These are phyloP conservation scores for Chalciporus sphaerocephalus DNA, from an alignment of 768 basidiomycete genomes.

Conservation along the genomic window DNA sequence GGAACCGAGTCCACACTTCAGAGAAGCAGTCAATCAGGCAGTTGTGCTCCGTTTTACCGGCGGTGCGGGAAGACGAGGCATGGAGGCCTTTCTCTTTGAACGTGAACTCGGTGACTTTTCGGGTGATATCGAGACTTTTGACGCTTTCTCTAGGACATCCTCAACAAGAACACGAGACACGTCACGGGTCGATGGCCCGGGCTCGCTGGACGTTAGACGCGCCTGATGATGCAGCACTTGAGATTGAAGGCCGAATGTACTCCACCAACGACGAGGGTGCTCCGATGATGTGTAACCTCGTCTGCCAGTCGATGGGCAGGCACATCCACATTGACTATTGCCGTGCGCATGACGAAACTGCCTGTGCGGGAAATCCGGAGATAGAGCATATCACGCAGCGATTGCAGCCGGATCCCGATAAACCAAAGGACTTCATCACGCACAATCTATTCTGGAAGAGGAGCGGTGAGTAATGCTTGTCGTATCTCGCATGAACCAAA, in stretches of 20 bases:
- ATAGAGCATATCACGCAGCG: constrained; percentile 42
- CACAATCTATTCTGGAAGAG: constrained; percentile 56
- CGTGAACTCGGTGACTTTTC: constrained; percentile 48
- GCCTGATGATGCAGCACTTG: constrained; percentile 44
- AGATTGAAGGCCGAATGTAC: constrained; percentile 54
- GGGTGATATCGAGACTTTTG: constrained; percentile 41
- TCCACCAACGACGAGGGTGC: constrained; percentile 52
- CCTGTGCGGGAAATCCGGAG: constrained; percentile 40
- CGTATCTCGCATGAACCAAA: not conserved
- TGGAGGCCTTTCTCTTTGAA: constrained; percentile 41
- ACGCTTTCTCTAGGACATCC: constrained; percentile 41
- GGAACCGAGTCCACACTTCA: constrained; percentile 54
- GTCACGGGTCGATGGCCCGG: constrained; percentile 59
- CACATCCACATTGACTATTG: constrained; percentile 58
- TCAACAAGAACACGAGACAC: constrained; percentile 58
- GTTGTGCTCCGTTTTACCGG: constrained; percentile 34
- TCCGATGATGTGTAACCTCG: constrained; percentile 59
- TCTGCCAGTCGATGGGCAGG: constrained; percentile 52
- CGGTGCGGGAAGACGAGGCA: not conserved
- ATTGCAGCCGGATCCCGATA: constrained; percentile 44
- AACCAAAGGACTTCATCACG: constrained; percentile 50
- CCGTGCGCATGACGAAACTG: constrained; percentile 33
- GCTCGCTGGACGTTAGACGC: constrained; percentile 56
- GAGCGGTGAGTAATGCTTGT: constrained; percentile 36
- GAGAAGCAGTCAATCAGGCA: constrained; percentile 46